Evolutionary conservation across 371 early-diverging fungal species (phyloP), one percentile per base, ranked within the genome.

Genomic region (Haplosporangium sp.): DNA sequence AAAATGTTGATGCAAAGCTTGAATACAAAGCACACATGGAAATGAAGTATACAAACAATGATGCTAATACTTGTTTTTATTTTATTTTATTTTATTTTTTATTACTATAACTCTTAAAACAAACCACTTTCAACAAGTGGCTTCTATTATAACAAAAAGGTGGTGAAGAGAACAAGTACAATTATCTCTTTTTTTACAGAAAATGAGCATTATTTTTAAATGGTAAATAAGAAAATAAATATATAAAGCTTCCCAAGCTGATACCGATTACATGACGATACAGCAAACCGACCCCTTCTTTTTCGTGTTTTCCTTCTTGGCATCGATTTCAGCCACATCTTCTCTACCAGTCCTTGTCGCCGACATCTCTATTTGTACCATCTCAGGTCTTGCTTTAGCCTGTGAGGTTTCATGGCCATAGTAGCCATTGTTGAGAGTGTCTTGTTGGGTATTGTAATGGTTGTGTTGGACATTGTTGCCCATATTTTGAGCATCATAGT

Each of bases 281-380:
- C 78, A 78, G 60, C 78, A 78, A 19, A 78, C 69, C 3, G 63
- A 19, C 0, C 69, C 71, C 39, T 78, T 78, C 78, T 73, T 73
- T 55, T 78, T 70, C 60, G 35, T 48, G 4, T 60, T 61, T 37
- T 66, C 63, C 65, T 27, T 27, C 27, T 64, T 72, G 11, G 52
- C 37, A 15, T 40, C 57, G 27, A 38, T 44, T n/a, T 27, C 40
- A 15, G 34, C 42, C 4, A 27, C 69, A 7, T 34, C 48, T 27
- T 44, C 71, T 44, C 58, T 63, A 4, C 52, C 63, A 7, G n/a
- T 34, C n/a, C n/a, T 42, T 60, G 63, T 44, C 34, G 63, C 63
- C 8, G 72, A 67, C 76, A 76, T 71, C 55, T 76, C 72, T 20
- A 75, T 27, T 37, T 69, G 70, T 13, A 52, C 62, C 61, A 62